Evolutionary conservation across 2,329 filamentous ascomycete species (phyloP), one percentile per base, ranked within the genome.

Genomic region (Didymosphaeria variabile): DNA sequence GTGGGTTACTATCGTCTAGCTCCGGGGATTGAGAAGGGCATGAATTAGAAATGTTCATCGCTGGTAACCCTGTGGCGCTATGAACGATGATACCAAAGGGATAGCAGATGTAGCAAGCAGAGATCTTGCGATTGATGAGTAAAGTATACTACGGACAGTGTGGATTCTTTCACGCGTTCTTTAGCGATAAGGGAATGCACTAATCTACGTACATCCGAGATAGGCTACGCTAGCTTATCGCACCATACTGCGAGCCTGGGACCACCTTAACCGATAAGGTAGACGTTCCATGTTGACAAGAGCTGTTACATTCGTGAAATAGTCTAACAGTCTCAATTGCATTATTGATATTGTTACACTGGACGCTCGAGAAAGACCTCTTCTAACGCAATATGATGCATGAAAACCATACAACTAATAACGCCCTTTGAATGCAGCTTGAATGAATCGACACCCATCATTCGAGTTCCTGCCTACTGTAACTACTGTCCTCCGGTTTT

Each of bases 1-100:
- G 52, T 40, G 63, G 51, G 19, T 59, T 64, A 34, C 32, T 19
- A n/a, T 49, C 38, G 29, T 57, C 51, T 9, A 38, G 21, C 4
- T 26, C 50, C 5, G 50, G 50, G 3, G 50, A 53, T 4, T 53
- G 50, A 7, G 42, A 45, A 45, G 42, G 9, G n/a, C 19, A 45
- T 23, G 42, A 15, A 36, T 23, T 23, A 23, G 19, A 2, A 7
- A 12, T 45, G 19, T 45, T 45, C 42, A 45, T 45, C 42, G 19
- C 10, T 23, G 19, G 42, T 23, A 3, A 6, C 23, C 23, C 19
- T 12, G 19, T 45, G 19, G 19, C 4, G 19, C 19, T 45, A 12
- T 23, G 19, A 10, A 45, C 12, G 42, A 45, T 45, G 42, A 19
- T 12, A 21, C 26, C 1, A 9, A 12, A 45, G 5, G 19, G 2